These are phyloP conservation scores for Pichia occidentalis DNA, from an alignment of 805 yeast species.

Conservation along the genomic window DNA sequence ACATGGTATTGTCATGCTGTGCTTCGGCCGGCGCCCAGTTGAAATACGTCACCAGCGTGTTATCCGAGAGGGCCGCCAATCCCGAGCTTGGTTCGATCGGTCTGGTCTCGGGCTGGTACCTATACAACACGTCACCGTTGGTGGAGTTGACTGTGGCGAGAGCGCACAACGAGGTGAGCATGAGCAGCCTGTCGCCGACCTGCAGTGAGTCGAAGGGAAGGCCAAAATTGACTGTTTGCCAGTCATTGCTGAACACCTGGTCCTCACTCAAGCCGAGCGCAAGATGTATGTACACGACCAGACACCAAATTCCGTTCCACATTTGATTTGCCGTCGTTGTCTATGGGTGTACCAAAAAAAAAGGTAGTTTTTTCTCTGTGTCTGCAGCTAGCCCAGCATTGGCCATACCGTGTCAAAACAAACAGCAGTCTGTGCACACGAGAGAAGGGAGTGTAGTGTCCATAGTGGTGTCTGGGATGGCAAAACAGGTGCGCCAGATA, in stretches of 20 bases:
- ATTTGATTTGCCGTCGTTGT: no score
- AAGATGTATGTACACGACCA: background rate
- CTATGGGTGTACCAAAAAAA: no score
- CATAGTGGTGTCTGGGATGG: no score
- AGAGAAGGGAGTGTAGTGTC: no score
- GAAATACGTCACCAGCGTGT: constrained; percentile 14
- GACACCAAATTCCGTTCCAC: constrained; percentile 2
- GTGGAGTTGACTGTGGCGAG: constrained; percentile 23
- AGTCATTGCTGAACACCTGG: constrained; percentile 50
- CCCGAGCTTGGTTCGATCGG: constrained; percentile 10
- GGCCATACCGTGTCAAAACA: no score
- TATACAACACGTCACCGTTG: constrained; percentile 25
- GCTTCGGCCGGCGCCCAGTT: no score
- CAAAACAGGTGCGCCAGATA: no score
- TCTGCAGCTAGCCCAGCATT: no score
- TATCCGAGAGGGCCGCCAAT: constrained; percentile 13
- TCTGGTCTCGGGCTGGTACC: constrained; percentile 24
- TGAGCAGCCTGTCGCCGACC: constrained; percentile 17
- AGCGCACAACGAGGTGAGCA: constrained; percentile 24
- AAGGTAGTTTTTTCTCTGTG: no score
- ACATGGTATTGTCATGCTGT: constrained; percentile 4
- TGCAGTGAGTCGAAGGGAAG: constrained; percentile 19
- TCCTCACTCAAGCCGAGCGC: constrained; percentile 29
- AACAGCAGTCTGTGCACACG: no score
- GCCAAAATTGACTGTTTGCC: constrained; percentile 46